Evolutionary conservation across 2,329 filamentous ascomycete species (phyloP), one percentile per base, ranked within the genome.

Genomic region (Sporothrix sp.): DNA sequence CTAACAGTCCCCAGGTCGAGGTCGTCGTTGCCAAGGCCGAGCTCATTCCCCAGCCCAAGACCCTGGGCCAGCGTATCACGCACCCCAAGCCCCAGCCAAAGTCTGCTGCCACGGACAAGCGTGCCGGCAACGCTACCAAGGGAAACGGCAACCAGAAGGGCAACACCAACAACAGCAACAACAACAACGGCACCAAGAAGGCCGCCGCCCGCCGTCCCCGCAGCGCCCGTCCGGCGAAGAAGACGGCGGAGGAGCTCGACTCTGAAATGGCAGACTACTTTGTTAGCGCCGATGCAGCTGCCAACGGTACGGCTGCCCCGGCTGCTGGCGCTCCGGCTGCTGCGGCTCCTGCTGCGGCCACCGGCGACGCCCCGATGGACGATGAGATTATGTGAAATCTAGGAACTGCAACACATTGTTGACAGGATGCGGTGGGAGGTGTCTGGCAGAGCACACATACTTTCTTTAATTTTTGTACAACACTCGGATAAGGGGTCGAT

Each of bases 261-360:
- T 89, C 87, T 4, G 93, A 98, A 68, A 98, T 98, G 93, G 83
- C 81, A 18, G 93, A 97, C 68, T 98, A 98, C 72, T 97, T 94
- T 65, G 81, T 75, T 30, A 64, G 69, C 57, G 71, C 66, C 48
- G 72, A 72, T 58, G 73, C 71, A 7, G 57, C 58, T 23, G 51
- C 58, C 27, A 57, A 50, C 36, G 55, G 52, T 27, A 71, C 71
- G 55, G 71, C 74, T 53, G 60, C 70, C 49, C 64, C 70, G 39
- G 65, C 68, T 48, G 69, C 72, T 37, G 69, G 33, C 7, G 30
- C 50, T 4, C 43, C 23, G 14, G 46, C 70, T 39, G 65, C 68
- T 50, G 69, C 72, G 35, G 70, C 70, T 25, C 44, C 50, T 54
- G 71, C 69, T 54, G 72, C 67, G 47, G 58, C 63, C 51, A 70